Evolutionary conservation across 352 stramenopile genomes (phyloP).

Genomic region (Globisporangium polare): DNA sequence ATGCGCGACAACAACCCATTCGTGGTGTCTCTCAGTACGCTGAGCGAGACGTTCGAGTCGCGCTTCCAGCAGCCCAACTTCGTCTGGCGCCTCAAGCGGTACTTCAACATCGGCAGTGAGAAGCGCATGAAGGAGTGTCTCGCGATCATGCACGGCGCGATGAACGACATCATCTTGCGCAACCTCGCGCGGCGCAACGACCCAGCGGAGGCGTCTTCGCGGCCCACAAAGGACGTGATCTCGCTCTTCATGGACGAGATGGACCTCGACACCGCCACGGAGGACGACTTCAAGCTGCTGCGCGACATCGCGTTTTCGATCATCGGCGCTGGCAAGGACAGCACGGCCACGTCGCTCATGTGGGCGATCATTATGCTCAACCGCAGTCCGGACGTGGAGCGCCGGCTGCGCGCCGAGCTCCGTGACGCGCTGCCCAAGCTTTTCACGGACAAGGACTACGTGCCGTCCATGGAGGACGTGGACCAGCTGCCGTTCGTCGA

Average conservation of each 20-base stretch:
- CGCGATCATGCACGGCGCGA: conserved; percentile 31
- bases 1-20: conserved; percentile 37
- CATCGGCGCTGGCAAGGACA: conserved; percentile 75
- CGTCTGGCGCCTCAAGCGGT: conserved; percentile 53
- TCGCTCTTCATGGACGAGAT: conserved; percentile 41
- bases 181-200: conserved; percentile 27
- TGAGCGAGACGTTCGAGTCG: conserved; percentile 26
- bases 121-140: conserved; percentile 33
- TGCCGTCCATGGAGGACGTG: conserved; percentile 45
- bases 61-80: conserved; percentile 46
- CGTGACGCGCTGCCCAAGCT: conserved; percentile 11
- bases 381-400: conserved; percentile 50
- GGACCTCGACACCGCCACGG: conserved; percentile 9
- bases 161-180: too few relatives aligned
- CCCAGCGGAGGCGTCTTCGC: conserved; percentile 3
- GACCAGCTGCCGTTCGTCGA: conserved; percentile 25
- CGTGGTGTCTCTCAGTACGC: conserved; percentile 35
- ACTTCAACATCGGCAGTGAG: conserved; percentile 38
- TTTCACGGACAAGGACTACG: conserved; percentile 24
- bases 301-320: conserved; percentile 64
- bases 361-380: conserved; percentile 74
- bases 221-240: conserved; percentile 30
- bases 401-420: conserved; percentile 41
- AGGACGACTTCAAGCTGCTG: conserved; percentile 43
- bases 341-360: conserved; percentile 55